Evolutionary conservation across 75 land plant species (phyloP), one percentile per base, ranked within the genome.

Genomic region (Pinus taeda): DNA sequence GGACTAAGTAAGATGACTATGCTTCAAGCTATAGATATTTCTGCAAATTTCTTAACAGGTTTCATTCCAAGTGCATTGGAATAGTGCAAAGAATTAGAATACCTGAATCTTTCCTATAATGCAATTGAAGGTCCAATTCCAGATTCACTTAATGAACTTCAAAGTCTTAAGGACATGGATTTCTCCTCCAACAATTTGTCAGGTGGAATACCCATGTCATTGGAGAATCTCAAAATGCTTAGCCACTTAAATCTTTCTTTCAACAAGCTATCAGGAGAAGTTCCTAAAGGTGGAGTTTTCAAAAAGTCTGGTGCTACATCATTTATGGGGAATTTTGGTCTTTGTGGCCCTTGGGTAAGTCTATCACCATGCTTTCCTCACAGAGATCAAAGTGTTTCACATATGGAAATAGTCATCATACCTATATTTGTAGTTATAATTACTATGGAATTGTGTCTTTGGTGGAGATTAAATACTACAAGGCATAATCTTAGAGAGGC

Each of bases 121-220:
- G 22, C 8, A 15, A 59, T 85, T 5, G 17, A 64, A 56, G 81
- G 85, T 15, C 29, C 60, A 8, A 18, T 85, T 55, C 87, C 85
- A 45, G 82, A 73, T 12, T 81, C 84, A 7, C 30, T 91, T 15
- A 80, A 84, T 13, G 57, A 75, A 1, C 67, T 84, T 3, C 18
- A 59, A 26, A 82, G 57, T 74, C 84, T 80, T 3, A 63, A 81
- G 73, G 63, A 39, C 3, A 78, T 39, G n/a, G 49, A 86, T 75
- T 45, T 83, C 24, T 86, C 83, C 11, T 62, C 20, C 66, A 88
- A 88, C 71, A 21, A 76, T 3, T 74, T 86, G n/a, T 67, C 79
- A 9, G 88, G 83, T 5, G 33, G 36, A 21, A 83, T 88, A 26
- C 88, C 90, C 3, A 15, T 37, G 21, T 77, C 74, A 71, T 78